phyloP scores from a whole-genome alignment of 2,329 filamentous ascomycete genomes.

The Aspergillus intermedius region DNA sequence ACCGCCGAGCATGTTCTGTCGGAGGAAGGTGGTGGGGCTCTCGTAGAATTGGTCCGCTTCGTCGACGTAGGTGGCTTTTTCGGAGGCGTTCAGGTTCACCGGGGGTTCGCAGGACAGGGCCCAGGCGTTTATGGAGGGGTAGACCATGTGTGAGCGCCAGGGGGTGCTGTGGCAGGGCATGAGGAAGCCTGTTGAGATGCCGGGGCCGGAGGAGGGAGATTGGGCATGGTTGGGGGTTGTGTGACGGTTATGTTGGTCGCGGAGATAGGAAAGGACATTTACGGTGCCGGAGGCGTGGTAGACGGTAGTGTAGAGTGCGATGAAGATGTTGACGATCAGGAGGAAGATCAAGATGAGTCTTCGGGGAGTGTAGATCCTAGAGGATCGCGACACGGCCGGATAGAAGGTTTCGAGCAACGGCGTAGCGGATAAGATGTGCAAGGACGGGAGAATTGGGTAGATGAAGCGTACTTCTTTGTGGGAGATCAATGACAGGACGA shows the following conservation, averaged over 20 bases:
- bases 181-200: constrained; percentile 65
- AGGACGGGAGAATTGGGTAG: constrained; percentile 80
- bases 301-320: constrained; percentile 67
- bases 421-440: constrained; percentile 72
- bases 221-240: constrained; percentile 39
- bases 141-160: constrained; percentile 81
- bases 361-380: constrained; percentile 39
- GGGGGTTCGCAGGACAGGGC: constrained; percentile 89
- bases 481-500: constrained; percentile 66
- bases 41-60: constrained; percentile 89
- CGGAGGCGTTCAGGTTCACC: constrained; percentile 54
- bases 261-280: constrained; percentile 66
- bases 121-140: constrained; percentile 68
- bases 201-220: constrained; percentile 19
- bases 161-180: constrained; percentile 96
- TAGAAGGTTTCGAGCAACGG: constrained; percentile 61
- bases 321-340: constrained; percentile 59
- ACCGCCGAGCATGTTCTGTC: constrained; percentile 44
- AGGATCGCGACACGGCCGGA: constrained; percentile 31
- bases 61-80: constrained; percentile 67
- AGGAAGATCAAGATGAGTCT: constrained; percentile 50
- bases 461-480: constrained; percentile 98
- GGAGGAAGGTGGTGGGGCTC: constrained; percentile 54
- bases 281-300: constrained; percentile 77
- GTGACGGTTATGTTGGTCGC: constrained; percentile 61